Base-by-base conservation (phyloP, 306 rosid species). In the Cicer judaicum region DNA sequence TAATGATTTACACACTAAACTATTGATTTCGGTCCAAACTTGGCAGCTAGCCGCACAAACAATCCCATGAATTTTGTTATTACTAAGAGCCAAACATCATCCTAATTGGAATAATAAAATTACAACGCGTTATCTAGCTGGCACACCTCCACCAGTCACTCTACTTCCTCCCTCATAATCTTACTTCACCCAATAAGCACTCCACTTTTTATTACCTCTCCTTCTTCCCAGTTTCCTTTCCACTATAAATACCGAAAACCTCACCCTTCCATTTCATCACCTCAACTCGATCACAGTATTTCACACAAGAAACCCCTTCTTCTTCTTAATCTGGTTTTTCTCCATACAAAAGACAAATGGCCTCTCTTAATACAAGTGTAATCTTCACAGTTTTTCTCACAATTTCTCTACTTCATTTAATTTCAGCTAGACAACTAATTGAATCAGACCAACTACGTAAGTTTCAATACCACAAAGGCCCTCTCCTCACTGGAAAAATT, bases 401-500 rank as follows among this genome's bases (percentile, higher is more conserved):
- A 1, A 21, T 78, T 70, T 55, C 85, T 6, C 15, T 77, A 4
- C 62, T 81, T 39, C 84, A 85, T 19, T 14, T 65, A 34, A 59
- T 12, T 34, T 78, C 72, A 18, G 82, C 78, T 0, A 64, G 86
- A 53, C 71, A 5, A 40, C 80, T 81, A 2, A 11, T 19, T 5
- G 80, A 74, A 19, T 5, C 66, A 36, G 76, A 86, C 2, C 36
- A 72, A 5, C 34, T 29, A 29, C 8, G 78, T 0, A 77, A 72
- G 10, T 55, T 82, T 68, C 65, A 85, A 68, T 85, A 72, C 81
- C 65, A 67, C 79, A 48, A 60, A 39, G 85, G 83, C 47, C 79
- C 80, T 77, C 87, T 84, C 36, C 82, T 84, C 5, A 61, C 18
- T 1, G 87, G 87, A 1, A 72, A 75, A 81, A 78, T 84, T 64